Evolutionary conservation across 441 rosid species (phyloP), one percentile per base, ranked within the genome.

Genomic region (Pelargonium australe): DNA sequence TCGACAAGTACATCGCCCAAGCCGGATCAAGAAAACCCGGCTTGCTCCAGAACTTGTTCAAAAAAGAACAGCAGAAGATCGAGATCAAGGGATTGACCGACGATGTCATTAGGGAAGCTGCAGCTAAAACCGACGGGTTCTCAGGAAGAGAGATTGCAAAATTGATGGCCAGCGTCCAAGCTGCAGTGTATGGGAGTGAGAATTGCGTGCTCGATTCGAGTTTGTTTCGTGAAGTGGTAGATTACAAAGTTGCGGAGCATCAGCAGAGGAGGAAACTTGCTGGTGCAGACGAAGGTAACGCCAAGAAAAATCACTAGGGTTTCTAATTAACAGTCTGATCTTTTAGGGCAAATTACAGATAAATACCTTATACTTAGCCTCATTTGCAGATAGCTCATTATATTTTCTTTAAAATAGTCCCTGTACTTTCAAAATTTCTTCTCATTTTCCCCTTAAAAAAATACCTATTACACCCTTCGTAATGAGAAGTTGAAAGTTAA

Each of bases 81-180:
- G 92, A 86, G 83, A 81, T 87, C 44, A 80, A 83, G 76, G 95
- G 96, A 64, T 7, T 90, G 74, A 85, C 85, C 0, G 90, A 88
- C 70, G 95, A 90, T 68, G 74, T 90, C 70, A 64, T 90, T 2
- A 88, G 78, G 77, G 93, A 92, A 82, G 95, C 93, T 0, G 92
- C 93, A 4, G 85, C 85, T 5, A 92, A 85, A 85, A 88, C 85
- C 0, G 83, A 58, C 51, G 95, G 96, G 49, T 90, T 90, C 80
- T 88, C 95, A 0, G 93, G 95, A 40, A 82, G 96, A 57, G 93
- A 90, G 76, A 85, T 89, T 8, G 94, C 97, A 4, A 89, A 91
- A 71, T 70, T 89, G 73, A 88, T 88, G 97, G 92, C 94, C 11
- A 68, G 96, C 41, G 92, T 91, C 65, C 96, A 91, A 74, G 97